Percentiles rank a stretch among this genome's conserved stretches.
Evolutionary conservation across 345 rosid genomes (phyloP).

Genomic region (Ailanthus altissimus): DNA sequence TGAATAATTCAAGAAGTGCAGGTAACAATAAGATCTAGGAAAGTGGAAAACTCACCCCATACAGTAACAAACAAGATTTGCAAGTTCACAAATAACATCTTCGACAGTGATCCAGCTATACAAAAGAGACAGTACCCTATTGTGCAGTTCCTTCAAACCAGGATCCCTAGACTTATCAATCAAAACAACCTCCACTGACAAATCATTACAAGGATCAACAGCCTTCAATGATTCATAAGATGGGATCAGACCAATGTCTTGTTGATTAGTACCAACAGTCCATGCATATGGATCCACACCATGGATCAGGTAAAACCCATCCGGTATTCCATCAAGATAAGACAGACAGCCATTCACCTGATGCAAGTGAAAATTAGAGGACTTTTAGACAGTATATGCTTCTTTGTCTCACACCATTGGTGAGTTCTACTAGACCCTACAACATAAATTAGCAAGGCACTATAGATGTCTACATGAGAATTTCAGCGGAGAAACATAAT

Average conservation of each 20-base stretch:
- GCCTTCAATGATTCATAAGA: conserved; percentile 44
- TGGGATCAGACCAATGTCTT: conserved; percentile 42
- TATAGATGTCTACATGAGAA: neutral
- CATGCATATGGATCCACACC: conserved; percentile 57
- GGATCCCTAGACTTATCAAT: conserved; percentile 41
- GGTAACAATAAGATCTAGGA: neutral
- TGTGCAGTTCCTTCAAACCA: conserved; percentile 41
- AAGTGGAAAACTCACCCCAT: conserved; percentile 46
- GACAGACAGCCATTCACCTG: conserved; percentile 58
- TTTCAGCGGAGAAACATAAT: neutral
- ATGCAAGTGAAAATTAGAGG: conserved; percentile 18
- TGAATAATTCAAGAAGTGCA: neutral
- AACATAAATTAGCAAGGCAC: neutral
- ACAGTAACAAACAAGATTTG: conserved; percentile 42
- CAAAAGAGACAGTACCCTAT: conserved; percentile 37
- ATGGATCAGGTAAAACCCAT: conserved; percentile 54
- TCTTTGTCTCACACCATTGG: neutral
- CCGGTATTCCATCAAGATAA: conserved; percentile 47
- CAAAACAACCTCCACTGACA: conserved; percentile 45
- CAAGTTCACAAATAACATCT: conserved; percentile 47
- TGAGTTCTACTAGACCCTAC: neutral
- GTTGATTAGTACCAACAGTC: conserved; percentile 47
- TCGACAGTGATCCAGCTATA: conserved; percentile 29
- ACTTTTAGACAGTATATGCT: neutral
- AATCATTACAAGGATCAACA: conserved; percentile 36